These are phyloP conservation scores for Cucumis melo DNA, from an alignment of 306 rosid genomes.

Conservation along the genomic window DNA sequence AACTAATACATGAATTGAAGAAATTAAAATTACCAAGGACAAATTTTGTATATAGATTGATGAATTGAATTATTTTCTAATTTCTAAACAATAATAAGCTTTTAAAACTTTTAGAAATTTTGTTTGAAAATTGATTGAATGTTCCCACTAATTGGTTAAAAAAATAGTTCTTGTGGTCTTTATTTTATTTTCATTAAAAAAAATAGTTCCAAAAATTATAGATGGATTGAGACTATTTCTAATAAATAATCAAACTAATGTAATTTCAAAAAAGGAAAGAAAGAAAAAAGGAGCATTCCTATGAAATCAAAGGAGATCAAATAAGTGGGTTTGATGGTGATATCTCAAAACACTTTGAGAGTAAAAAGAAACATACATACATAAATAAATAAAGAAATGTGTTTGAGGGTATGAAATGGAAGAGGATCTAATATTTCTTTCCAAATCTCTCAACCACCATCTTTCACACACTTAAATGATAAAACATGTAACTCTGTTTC, in stretches of 20 bases:
- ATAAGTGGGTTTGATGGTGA: neutral
- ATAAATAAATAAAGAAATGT: neutral
- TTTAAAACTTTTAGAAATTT: too few relatives aligned
- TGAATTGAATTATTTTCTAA: neutral
- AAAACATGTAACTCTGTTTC: neutral
- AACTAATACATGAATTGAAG: too few relatives aligned
- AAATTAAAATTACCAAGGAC: neutral
- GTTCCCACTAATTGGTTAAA: too few relatives aligned
- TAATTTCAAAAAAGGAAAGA: too few relatives aligned
- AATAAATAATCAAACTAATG: too few relatives aligned
- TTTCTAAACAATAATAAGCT: too few relatives aligned
- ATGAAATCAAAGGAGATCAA: too few relatives aligned
- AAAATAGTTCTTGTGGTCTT: too few relatives aligned
- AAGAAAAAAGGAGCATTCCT: too few relatives aligned
- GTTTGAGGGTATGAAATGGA: neutral
- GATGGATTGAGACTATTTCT: neutral
- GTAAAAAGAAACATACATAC: neutral
- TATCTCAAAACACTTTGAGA: neutral
- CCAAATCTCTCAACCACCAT: neutral
- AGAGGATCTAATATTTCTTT: neutral
- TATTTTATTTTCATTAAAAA: too few relatives aligned
- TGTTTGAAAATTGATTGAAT: too few relatives aligned
- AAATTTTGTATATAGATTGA: neutral
- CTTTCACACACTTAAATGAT: neutral
- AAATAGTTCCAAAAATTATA: too few relatives aligned